These are phyloP conservation scores for Trypanosoma rangeli DNA, from an alignment of 208 protist species.

Conservation along the genomic window DNA sequence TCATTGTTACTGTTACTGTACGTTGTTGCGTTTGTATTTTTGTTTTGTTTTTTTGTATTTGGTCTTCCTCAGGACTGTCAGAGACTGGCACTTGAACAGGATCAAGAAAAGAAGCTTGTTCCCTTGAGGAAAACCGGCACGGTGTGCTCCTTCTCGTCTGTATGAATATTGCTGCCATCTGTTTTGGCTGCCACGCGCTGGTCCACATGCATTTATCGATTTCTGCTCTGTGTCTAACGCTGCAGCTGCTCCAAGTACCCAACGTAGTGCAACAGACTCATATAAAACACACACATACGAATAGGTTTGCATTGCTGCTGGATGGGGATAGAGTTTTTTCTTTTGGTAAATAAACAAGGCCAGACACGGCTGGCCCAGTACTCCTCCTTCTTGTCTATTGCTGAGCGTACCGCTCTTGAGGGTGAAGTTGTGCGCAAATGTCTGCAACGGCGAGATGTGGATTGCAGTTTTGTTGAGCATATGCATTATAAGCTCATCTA, in stretches of 20 bases:
- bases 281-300: constrained; percentile 7
- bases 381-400: constrained; percentile 65
- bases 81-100: background rate
- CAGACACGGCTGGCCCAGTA: constrained; percentile 96
- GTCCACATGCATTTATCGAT: background rate
- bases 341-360: constrained; percentile 97
- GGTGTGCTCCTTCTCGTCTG: background rate
- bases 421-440: constrained; percentile 95
- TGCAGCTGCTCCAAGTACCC: background rate
- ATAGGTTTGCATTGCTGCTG: background rate
- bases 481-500: constrained; percentile 93
- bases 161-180: background rate
- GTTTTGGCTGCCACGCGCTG: background rate
- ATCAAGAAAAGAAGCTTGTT: too few relatives aligned
- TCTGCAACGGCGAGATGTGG: constrained; percentile 72
- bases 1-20: constrained; percentile 12
- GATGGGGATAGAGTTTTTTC: constrained; percentile 93
- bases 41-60: background rate
- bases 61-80: background rate
- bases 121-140: too few relatives aligned
- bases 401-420: constrained; percentile 85
- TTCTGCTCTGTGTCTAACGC: background rate
- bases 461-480: constrained; percentile 95
- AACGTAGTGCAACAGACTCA: background rate
- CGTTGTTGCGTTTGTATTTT: background rate